A percentile compares a stretch with the other conserved stretches of the same genome.
Evolutionary conservation across 2,329 filamentous ascomycete species (phyloP).

Genomic region (Corniculantispora saksenae): DNA sequence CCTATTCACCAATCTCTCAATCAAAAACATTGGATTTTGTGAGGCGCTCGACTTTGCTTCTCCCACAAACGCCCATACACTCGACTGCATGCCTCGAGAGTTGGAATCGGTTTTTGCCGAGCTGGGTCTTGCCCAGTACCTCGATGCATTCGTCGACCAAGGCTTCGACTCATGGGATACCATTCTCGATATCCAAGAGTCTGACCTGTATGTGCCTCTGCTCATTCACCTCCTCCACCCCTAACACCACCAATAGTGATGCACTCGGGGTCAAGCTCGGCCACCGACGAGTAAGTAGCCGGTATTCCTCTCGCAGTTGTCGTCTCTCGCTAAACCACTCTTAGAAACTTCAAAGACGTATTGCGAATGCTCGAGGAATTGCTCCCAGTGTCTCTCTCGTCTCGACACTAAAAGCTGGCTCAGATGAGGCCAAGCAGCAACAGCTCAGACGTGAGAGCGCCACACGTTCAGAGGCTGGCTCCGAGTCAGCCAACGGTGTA

Average conservation of each 20-base stretch:
- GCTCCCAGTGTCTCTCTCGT: conserved; percentile 54
- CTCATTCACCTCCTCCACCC: neutral
- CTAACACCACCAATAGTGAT: conserved; percentile 52
- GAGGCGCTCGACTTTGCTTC: neutral
- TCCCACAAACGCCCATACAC: conserved; percentile 8
- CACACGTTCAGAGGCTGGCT: conserved; percentile 47
- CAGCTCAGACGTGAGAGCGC: conserved; percentile 49
- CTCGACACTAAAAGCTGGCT: conserved; percentile 46
- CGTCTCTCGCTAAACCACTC: conserved; percentile 18
- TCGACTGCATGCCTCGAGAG: conserved; percentile 51
- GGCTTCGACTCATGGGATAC: conserved; percentile 86
- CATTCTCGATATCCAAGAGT: conserved; percentile 80
- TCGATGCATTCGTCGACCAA: conserved; percentile 70
- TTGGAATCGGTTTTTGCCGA: conserved; percentile 69
- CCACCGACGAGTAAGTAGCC: conserved; percentile 67
- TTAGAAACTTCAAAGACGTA: conserved; percentile 80
- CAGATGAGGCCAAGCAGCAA: conserved; percentile 58
- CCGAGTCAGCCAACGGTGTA: conserved; percentile 41
- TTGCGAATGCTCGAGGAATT: conserved; percentile 71
- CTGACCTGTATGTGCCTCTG: conserved; percentile 65
- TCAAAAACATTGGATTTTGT: neutral
- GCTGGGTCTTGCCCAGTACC: conserved; percentile 77
- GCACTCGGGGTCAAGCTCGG: conserved; percentile 76
- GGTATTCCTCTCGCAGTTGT: conserved; percentile 16
- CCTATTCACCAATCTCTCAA: neutral